phyloP scores from a whole-genome alignment of 164 flowering plant genomes.

The Umbilicus rupestris region DNA sequence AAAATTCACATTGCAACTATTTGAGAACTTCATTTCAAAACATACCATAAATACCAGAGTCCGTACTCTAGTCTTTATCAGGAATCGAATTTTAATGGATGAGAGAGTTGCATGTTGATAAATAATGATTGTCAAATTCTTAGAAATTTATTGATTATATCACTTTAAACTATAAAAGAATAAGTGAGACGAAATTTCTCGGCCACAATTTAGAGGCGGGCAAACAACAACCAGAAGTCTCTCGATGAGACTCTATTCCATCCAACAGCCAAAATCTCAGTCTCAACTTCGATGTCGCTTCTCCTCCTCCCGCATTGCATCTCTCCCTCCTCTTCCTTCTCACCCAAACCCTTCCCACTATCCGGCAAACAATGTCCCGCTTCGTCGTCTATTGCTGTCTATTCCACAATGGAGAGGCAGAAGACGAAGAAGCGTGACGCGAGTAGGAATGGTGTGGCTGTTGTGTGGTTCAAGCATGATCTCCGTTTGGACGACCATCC shows the following conservation, averaged over 20 bases:
- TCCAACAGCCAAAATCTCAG: neutral
- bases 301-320: conserved; percentile 18
- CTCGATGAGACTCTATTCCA: no score
- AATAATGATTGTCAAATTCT: no score
- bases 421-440: neutral
- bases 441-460: conserved; percentile 23
- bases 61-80: no score
- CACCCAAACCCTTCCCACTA: neutral
- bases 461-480: conserved; percentile 87
- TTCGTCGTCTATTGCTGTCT: neutral
- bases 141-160: no score
- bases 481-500: conserved; percentile 80
- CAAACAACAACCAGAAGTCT: no score
- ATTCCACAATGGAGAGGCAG: neutral
- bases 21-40: no score
- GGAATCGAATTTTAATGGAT: no score
- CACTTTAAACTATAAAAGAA: no score
- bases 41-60: no score
- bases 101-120: no score
- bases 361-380: neutral
- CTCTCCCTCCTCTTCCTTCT: conserved; percentile 9
- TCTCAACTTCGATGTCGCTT: conserved; percentile 22
- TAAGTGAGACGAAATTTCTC: neutral
- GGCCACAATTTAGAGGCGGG: neutral
- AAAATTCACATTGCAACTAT: no score